Conservation (phyloP, 495 filamentous ascomycete genomes). For the Peziza echinospora region DNA sequence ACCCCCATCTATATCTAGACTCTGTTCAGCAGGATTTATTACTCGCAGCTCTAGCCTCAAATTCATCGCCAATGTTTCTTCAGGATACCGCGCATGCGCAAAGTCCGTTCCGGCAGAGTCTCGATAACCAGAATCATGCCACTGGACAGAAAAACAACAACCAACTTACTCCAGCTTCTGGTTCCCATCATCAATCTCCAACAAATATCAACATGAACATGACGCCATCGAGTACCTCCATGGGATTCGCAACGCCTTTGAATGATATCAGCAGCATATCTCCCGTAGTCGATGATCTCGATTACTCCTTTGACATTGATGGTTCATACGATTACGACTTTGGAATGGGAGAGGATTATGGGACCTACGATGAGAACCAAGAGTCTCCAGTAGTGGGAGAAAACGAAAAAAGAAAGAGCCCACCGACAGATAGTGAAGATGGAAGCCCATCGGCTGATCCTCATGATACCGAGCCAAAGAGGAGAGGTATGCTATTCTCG, state of each 20-base stretch:
- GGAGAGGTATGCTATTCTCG: conserved; percentile 16
- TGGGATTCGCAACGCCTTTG: neutral
- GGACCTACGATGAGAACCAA: conserved; percentile 28
- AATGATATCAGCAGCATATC: conserved; percentile 20
- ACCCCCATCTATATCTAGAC: conserved; percentile 38
- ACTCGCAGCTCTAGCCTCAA: conserved; percentile 69
- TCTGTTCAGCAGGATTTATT: conserved; percentile 74
- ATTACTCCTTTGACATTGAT: conserved; percentile 45
- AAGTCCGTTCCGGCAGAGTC: neutral
- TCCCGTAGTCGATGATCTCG: conserved; percentile 20
- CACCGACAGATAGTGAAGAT: conserved; percentile 38
- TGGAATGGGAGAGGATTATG: conserved; percentile 18
- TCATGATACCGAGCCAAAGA: conserved; percentile 18
- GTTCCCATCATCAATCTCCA: too few relatives aligned
- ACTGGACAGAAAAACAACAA: neutral
- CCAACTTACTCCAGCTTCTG: neutral
- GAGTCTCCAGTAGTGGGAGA: conserved; percentile 23
- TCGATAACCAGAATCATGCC: neutral
- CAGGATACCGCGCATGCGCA: neutral
- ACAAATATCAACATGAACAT: neutral
- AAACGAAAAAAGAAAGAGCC: conserved; percentile 62
- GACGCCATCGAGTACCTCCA: neutral
- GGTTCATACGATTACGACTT: conserved; percentile 39
- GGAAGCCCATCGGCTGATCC: conserved; percentile 34
- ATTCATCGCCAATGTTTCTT: conserved; percentile 22